Evolutionary conservation across 352 stramenopile genomes (phyloP), one percentile per base, ranked within the genome.

Genomic region (Phytophthora pinifolia): DNA sequence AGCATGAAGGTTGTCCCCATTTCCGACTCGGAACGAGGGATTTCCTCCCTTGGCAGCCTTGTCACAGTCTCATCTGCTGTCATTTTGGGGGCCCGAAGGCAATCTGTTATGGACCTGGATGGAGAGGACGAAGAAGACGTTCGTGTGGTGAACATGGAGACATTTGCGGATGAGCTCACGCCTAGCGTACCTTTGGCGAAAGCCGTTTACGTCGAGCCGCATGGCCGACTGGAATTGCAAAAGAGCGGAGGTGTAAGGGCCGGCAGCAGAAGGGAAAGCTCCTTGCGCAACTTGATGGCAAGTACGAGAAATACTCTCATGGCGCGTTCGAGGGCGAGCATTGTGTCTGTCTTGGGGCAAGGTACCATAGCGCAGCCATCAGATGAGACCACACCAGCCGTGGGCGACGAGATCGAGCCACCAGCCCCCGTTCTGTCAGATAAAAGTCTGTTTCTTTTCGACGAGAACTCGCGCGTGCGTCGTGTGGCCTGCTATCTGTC

Each of bases 371-470:
- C 4, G 0, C 44, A 50, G 15, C 29, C 18, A 46, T 39, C 18
- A 8, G n/a, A 37, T 13, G 56, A 56, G 38, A 55, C 15, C 33
- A 62, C 20, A 1, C 35, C 3, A 51, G 17, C 3, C 25, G 25
- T 6, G 25, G 6, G 25, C 25, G 25, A 29, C 2, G 25, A 29
- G 8, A 29, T 29, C 25, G 13, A 36, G 14, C 31, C 10, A 33
- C 12, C 13, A 18, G 9, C 22, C 42, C 46, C 20, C 15, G 30
- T 29, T 29, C 25, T 29, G 25, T 29, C 9, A 13, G 62, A 13
- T 20, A 67, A n/a, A 6, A 72, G 69, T 1, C 60, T 95, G 8
- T 85, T 79, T 33, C 3, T 92, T 9, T 81, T 95, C 22, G 46
- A 54, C 9, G 56, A 68, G 37, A 68, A 53, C 6, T 89, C 69